A percentile compares a stretch with the other conserved stretches of the same genome.
Conservation (phyloP, 129 eudicot genomes). For the Flaveria brownii region DNA sequence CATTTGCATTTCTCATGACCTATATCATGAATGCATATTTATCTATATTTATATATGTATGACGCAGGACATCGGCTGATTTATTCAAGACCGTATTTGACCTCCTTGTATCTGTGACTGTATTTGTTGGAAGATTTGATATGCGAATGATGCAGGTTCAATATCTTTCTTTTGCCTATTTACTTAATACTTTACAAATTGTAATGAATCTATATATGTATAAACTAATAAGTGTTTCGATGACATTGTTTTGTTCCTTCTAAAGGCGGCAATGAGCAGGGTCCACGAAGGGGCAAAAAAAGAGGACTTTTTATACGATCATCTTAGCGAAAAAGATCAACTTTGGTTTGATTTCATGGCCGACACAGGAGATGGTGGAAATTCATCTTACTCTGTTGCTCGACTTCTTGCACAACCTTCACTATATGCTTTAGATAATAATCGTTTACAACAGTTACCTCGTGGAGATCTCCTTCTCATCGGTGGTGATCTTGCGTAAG, state of each 20-base stretch:
- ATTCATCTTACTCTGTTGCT: conserved; percentile 83
- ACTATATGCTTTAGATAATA: conserved; percentile 40
- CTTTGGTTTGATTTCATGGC: conserved; percentile 99
- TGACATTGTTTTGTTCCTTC: conserved; percentile 11
- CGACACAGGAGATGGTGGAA: conserved; percentile 98
- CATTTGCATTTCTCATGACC: neutral
- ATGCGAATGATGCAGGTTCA: conserved; percentile 99
- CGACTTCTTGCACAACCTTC: conserved; percentile 91
- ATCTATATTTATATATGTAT: conserved; percentile 6
- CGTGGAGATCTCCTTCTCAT: conserved; percentile 88
- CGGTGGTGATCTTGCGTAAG: conserved; percentile 99
- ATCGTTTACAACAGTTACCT: conserved; percentile 51
- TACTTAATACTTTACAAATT: neutral
- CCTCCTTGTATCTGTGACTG: conserved; percentile 93
- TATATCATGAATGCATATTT: conserved; percentile 16
- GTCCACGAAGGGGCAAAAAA: conserved; percentile 65
- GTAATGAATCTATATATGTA: neutral
- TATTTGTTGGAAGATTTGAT: conserved; percentile 97
- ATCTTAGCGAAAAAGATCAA: conserved; percentile 74
- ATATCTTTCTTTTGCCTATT: neutral
- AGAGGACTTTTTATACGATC: conserved; percentile 79
- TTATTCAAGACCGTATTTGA: conserved; percentile 94
- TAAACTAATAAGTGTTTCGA: too few relatives aligned
- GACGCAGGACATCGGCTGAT: conserved; percentile 95
- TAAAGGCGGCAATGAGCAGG: conserved; percentile 88